phyloP scores from a whole-genome alignment of 208 protist genomes.

The Trypanosoma mega region DNA sequence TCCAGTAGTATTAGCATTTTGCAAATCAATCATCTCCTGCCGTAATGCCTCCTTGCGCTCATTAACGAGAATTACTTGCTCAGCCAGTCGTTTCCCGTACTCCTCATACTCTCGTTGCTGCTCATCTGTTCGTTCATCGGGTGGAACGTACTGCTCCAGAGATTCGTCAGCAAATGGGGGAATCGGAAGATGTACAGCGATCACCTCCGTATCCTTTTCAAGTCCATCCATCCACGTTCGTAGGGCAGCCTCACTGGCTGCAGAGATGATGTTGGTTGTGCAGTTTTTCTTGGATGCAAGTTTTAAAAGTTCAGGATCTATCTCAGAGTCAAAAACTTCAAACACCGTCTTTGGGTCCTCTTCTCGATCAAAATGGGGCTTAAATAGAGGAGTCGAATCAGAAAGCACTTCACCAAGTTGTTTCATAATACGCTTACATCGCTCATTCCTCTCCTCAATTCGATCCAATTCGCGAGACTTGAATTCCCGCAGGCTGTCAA shows the following conservation, averaged over 20 bases:
- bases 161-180: conserved; percentile 78
- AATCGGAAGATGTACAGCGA: conserved; percentile 54
- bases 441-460: conserved; percentile 77
- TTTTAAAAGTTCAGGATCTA: conserved; percentile 53
- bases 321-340: conserved; percentile 73
- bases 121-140: conserved; percentile 85
- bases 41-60: conserved; percentile 60
- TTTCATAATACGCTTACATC: conserved; percentile 70
- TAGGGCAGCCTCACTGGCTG: conserved; percentile 73
- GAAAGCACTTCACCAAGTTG: conserved; percentile 52
- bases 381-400: conserved; percentile 34
- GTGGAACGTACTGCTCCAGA: conserved; percentile 64
- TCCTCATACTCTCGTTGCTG: conserved; percentile 64
- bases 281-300: conserved; percentile 34
- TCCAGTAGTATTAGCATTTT: conserved; percentile 44
- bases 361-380: conserved; percentile 42
- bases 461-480: conserved; percentile 51
- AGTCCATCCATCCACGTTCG: conserved; percentile 91
- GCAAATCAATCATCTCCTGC: conserved; percentile 56
- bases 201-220: conserved; percentile 74
- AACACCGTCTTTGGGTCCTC: conserved; percentile 72
- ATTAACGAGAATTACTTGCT: conserved; percentile 65
- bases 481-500: conserved; percentile 48
- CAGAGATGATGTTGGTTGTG: conserved; percentile 31
- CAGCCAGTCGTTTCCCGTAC: conserved; percentile 79